phyloP scores from a whole-genome alignment of 2,329 filamentous ascomycete species.

The Pseudogymnoascus sp. region DNA sequence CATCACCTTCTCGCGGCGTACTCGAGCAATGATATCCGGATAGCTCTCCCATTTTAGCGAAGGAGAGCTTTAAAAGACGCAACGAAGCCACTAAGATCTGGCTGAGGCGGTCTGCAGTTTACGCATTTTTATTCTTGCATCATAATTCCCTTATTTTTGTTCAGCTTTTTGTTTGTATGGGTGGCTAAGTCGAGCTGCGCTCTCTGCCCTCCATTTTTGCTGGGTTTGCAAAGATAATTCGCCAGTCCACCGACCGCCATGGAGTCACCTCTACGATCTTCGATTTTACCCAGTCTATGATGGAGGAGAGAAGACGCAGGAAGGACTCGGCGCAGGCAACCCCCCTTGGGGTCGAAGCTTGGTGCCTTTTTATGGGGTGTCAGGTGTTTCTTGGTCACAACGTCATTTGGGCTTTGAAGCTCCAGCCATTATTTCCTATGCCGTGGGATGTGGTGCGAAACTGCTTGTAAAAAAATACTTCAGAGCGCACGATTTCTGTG shows the following conservation, averaged over 20 bases:
- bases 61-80: conserved; percentile 10
- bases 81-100: neutral
- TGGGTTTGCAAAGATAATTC: conserved; percentile 8
- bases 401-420: neutral
- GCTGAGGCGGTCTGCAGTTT: conserved; percentile 4
- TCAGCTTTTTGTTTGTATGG: conserved; percentile 24
- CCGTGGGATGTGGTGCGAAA: conserved; percentile 6
- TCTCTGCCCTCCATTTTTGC: conserved; percentile 6
- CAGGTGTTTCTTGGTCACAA: conserved; percentile 5
- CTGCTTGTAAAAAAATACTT: conserved; percentile 8
- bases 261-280: conserved; percentile 1
- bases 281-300: conserved; percentile 1
- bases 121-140: conserved; percentile 31
- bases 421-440: neutral
- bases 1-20: conserved; percentile 10
- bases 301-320: neutral
- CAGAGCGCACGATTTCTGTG: conserved; percentile 2
- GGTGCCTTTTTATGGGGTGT: neutral
- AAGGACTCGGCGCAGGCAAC: neutral
- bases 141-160: conserved; percentile 35
- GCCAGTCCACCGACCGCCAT: conserved; percentile 4
- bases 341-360: neutral
- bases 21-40: conserved; percentile 11
- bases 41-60: conserved; percentile 10
- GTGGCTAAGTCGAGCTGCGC: conserved; percentile 22